Conservation (phyloP, 2,329 filamentous ascomycete species). For the Penicillium sp. region DNA sequence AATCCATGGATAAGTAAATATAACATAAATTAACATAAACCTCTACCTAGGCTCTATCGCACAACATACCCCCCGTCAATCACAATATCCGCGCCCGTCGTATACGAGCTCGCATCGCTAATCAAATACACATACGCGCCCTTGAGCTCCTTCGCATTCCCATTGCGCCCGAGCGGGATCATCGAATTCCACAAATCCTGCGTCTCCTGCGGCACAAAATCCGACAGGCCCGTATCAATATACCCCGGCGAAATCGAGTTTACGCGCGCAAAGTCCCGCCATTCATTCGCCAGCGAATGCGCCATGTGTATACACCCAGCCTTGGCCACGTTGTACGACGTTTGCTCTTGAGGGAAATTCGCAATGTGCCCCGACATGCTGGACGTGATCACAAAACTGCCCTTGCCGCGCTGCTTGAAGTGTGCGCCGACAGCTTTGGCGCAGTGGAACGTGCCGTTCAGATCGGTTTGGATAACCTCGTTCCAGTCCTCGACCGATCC, state of each 20-base stretch:
- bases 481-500: slow-evolving; percentile 68
- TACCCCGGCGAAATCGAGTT: slow-evolving; percentile 67
- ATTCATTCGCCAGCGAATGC: slow-evolving; percentile 63
- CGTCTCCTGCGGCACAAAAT: slow-evolving; percentile 58
- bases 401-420: slow-evolving; percentile 63
- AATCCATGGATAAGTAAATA: too few relatives aligned
- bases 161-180: slow-evolving; percentile 59
- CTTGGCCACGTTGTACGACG: slow-evolving; percentile 63
- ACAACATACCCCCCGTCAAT: slow-evolving; percentile 50
- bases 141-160: slow-evolving; percentile 63
- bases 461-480: slow-evolving; percentile 77
- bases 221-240: slow-evolving; percentile 64
- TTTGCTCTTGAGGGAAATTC: slow-evolving; percentile 62
- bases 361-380: slow-evolving; percentile 57
- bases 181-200: slow-evolving; percentile 58
- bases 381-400: slow-evolving; percentile 64
- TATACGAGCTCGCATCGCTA: slow-evolving; percentile 48
- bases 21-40: too few relatives aligned
- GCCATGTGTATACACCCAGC: slow-evolving; percentile 64
- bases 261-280: slow-evolving; percentile 65
- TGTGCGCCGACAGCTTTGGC: slow-evolving; percentile 83
- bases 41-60: too few relatives aligned
- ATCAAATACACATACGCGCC: slow-evolving; percentile 51
- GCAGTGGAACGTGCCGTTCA: slow-evolving; percentile 81
- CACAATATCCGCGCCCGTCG: slow-evolving; percentile 46